Evolutionary conservation across 73 alveolate species (phyloP), one percentile per base, ranked within the genome.

Genomic region (Chromera velia): DNA sequence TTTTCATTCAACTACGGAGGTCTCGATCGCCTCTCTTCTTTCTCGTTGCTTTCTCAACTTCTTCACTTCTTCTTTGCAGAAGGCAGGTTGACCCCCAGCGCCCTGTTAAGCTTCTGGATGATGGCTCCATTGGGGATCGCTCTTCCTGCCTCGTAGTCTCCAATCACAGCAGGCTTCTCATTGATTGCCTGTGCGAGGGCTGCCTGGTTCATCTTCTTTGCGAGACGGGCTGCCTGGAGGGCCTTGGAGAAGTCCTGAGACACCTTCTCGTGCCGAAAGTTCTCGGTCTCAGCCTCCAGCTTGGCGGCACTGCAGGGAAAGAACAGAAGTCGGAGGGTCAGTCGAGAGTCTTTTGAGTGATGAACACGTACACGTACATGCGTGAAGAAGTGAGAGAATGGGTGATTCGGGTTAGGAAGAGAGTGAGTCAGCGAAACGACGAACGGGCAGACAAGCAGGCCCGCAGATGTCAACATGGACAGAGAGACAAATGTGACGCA

Each of bases 131-230:
- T 85, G 79, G 92, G 92, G 73, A 78, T 86, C 32, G 96, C 96
- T 19, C 81, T 83, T 0, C 92, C 96, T 67, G 84, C 76, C 88
- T 93, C 98, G 49, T 89, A 81, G 64, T 90, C 98, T 32, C 78
- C 85, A 68, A 93, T 86, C 49, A 74, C 89, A 22, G 92, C 75
- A 10, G 91, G 82, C 86, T 93, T 93, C 88, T 91, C 98, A 74
- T 90, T 91, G 82, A 92, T 74, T 48, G 92, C 93, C 67, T 90
- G 84, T 49, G 98, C 98, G 40, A 93, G 86, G 74, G 89, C 91
- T 28, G 93, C 96, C 75, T 93, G 94, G 33, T 94, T 86, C 90
- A 87, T 72, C 70, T 91, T 86, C 75, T 87, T 88, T 32, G 84
- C 93, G 32, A 72, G 81, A 74, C 98, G 86, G 24, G 98, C 98